Evolutionary conservation across 176 grass and related monocot species (phyloP).

Genomic region (Tillandsia fasciculata): DNA sequence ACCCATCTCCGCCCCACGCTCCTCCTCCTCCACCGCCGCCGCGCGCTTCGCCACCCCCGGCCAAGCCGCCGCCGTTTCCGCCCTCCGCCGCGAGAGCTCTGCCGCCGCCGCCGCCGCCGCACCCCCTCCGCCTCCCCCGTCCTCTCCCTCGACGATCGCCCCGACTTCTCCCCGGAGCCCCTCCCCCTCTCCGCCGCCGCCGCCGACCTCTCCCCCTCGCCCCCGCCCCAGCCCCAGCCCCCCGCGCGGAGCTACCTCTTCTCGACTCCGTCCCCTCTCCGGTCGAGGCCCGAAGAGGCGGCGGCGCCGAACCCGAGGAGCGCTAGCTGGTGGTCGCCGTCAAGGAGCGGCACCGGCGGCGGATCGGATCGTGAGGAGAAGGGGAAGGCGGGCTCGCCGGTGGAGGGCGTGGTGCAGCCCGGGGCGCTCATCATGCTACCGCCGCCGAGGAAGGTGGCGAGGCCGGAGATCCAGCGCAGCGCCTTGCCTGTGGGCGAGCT

Average conservation of each 20-base stretch:
- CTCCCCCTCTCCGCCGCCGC: constrained; percentile 14
- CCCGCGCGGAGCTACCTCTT: constrained; percentile 22
- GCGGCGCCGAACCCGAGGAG: constrained; percentile 5
- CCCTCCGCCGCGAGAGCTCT: constrained; percentile 31
- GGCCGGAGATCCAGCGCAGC: constrained; percentile 52
- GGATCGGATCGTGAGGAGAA: constrained; percentile 20
- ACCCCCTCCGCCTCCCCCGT: constrained; percentile 61
- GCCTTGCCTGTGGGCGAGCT: constrained; percentile 35
- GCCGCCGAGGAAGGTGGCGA: constrained; percentile 58
- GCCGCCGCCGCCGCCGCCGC: constrained; percentile 19
- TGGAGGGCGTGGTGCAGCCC: constrained; percentile 50
- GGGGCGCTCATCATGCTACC: constrained; percentile 53
- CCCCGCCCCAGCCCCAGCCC: constrained; percentile 3
- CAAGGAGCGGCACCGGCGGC: constrained; percentile 4
- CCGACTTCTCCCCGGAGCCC: constrained; percentile 23
- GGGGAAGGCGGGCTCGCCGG: constrained; percentile 37
- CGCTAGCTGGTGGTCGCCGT: constrained; percentile 39
- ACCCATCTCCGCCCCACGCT: constrained; percentile 27
- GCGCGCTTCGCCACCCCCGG: not conserved
- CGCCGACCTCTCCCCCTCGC: constrained; percentile 20
- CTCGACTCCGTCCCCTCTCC: constrained; percentile 23
- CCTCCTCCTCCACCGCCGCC: constrained; percentile 26
- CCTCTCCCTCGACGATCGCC: constrained; percentile 49
- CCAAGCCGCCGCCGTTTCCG: constrained; percentile 20
- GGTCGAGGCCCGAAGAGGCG: constrained; percentile 28